These are phyloP conservation scores for Suillus fuscotomentosus DNA, from an alignment of 768 basidiomycete species.

Conservation along the genomic window DNA sequence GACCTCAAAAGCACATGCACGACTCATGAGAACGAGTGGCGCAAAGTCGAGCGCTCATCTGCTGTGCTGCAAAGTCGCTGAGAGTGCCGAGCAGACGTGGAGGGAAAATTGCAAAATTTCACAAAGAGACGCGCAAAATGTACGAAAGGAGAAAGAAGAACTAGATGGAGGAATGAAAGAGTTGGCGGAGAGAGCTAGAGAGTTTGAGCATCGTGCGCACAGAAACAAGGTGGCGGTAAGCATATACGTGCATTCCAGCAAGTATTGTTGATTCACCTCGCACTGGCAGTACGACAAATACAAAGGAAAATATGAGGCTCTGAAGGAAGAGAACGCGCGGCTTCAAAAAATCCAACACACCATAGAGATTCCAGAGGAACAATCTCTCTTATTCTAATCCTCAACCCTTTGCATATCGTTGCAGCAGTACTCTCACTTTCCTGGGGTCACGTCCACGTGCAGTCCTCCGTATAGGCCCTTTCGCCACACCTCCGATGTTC, in stretches of 20 bases:
- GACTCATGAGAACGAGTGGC: not conserved
- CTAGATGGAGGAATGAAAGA: not conserved
- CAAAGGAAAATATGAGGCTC: conserved; percentile 26
- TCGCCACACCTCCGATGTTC: not conserved
- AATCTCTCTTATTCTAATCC: conserved; percentile 17
- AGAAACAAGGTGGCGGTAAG: conserved; percentile 23
- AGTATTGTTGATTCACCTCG: not conserved
- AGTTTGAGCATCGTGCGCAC: conserved; percentile 20
- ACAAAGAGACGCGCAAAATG: not conserved
- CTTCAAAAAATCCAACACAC: not conserved
- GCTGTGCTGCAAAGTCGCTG: not conserved
- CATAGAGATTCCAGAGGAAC: conserved; percentile 19
- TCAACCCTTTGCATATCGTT: too few relatives aligned
- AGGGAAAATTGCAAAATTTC: not conserved
- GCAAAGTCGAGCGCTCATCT: not conserved
- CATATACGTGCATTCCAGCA: not conserved
- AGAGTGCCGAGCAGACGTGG: not conserved
- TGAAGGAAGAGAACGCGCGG: conserved; percentile 13
- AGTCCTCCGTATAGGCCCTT: too few relatives aligned
- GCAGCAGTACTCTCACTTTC: too few relatives aligned
- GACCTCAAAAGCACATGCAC: not conserved
- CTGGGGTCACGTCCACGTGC: too few relatives aligned
- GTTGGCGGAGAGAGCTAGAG: conserved; percentile 17
- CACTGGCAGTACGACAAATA: conserved; percentile 17
- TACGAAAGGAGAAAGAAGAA: not conserved